A percentile compares a stretch with the other conserved stretches of the same genome.
Evolutionary conservation across 805 yeast species (phyloP).

Genomic region (Lachancea sp.): DNA sequence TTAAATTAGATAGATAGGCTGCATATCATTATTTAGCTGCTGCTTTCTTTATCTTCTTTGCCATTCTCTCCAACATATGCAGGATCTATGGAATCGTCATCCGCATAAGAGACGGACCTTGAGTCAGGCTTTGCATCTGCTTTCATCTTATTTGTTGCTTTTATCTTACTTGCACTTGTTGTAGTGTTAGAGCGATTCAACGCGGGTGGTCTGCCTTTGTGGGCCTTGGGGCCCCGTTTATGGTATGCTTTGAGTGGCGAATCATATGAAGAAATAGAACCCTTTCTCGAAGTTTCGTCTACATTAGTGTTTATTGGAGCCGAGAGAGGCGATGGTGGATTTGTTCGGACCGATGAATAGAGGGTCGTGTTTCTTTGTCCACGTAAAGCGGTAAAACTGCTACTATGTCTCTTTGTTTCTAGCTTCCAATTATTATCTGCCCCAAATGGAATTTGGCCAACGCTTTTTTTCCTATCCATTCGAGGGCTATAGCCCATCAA

Average conservation of each 20-base stretch:
- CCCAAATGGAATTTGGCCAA: conserved; percentile 16
- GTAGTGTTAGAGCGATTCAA: conserved; percentile 1
- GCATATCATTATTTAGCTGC: not conserved
- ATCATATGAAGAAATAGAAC: conserved; percentile 8
- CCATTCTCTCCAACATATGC: not conserved
- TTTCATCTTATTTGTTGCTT: not conserved
- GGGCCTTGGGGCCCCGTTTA: conserved; percentile 4
- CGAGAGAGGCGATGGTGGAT: conserved; percentile 10
- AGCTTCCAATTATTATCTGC: not conserved
- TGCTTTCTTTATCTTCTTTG: not conserved
- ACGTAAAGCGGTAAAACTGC: conserved; percentile 7
- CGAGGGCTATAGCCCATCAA: conserved; percentile 14
- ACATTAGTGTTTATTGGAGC: conserved; percentile 5
- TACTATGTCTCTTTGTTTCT: conserved; percentile 7
- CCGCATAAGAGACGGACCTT: not conserved
- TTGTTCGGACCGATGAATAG: conserved; percentile 4
- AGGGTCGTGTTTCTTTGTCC: conserved; percentile 1
- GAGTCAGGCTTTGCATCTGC: conserved; percentile 1
- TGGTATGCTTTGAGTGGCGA: conserved; percentile 7
- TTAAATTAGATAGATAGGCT: not conserved
- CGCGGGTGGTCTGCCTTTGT: not conserved
- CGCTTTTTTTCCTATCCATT: conserved; percentile 17
- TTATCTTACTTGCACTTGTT: not conserved
- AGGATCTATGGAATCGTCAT: conserved; percentile 4
- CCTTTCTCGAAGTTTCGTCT: conserved; percentile 4